Percentiles rank a stretch among this genome's conserved stretches.
These are phyloP conservation scores for Tricholoma matsutake DNA, from an alignment of 768 basidiomycete genomes.

Conservation along the genomic window DNA sequence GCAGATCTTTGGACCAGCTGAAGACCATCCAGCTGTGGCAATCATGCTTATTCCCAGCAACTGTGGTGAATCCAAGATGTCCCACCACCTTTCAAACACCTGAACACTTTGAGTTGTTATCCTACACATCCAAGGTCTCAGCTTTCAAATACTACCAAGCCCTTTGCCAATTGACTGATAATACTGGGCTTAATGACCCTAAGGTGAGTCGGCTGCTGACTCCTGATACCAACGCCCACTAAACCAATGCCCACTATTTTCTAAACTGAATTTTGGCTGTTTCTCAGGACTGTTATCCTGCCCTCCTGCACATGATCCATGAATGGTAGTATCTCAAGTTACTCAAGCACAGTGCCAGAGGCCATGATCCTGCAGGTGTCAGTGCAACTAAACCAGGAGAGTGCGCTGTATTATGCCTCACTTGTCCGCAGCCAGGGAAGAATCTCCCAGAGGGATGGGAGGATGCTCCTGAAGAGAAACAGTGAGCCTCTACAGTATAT, in stretches of 20 bases:
- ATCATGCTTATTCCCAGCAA: conserved; percentile 17
- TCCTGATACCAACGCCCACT: too few relatives aligned
- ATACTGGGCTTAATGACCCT: neutral
- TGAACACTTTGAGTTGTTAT: conserved; percentile 23
- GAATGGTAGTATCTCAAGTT: conserved; percentile 17
- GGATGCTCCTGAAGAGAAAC: conserved; percentile 6
- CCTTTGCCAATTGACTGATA: conserved; percentile 8
- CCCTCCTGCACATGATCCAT: conserved; percentile 15
- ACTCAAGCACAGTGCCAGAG: conserved; percentile 17
- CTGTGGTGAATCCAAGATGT: conserved; percentile 14
- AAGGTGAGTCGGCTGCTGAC: too few relatives aligned
- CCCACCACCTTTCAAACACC: conserved; percentile 12
- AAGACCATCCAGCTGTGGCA: conserved; percentile 16
- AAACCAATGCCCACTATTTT: too few relatives aligned
- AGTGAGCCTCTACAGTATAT: conserved; percentile 10
- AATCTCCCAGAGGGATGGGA: conserved; percentile 23
- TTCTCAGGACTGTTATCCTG: conserved; percentile 20
- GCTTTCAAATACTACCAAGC: conserved; percentile 16
- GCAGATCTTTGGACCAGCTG: neutral
- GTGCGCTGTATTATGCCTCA: conserved; percentile 23
- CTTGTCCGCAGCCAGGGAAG: conserved; percentile 23
- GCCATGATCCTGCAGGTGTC: conserved; percentile 12
- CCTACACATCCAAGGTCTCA: conserved; percentile 18
- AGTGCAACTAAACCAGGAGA: conserved; percentile 12
- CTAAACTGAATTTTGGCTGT: too few relatives aligned